Base-by-base conservation (phyloP, 1,284 basidiomycete genomes). In the Moesziomyces antarcticus region DNA sequence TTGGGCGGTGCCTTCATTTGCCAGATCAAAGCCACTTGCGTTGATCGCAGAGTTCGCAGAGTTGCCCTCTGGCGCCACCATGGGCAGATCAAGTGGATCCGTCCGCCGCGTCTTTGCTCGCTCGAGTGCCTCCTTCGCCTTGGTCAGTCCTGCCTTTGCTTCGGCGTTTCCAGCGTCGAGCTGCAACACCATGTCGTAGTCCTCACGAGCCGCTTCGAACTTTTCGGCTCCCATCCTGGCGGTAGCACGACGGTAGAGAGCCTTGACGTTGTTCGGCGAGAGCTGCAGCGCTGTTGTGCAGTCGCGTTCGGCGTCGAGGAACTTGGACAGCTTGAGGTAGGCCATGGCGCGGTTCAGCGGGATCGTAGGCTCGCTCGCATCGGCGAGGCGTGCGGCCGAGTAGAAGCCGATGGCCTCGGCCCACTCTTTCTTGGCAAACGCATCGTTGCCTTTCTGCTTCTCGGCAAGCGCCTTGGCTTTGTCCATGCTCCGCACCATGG, bases 321-420 rank as follows among this genome's bases (percentile, higher is more conserved):
- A 62, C 43, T 71, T 71, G 46, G 47, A 58, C 10, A 65, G 52
- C 55, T 71, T 71, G 54, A 71, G 56, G 51, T 71, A 71, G 11
- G 68, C 68, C 68, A 71, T 71, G 21, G 68, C 68, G 13, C 68
- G 45, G 33, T 71, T 71, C 18, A 71, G 56, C 30, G 68, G 58
- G 48, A 62, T 65, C 8, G 68, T 62, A 2, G 68, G 57, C 33
- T 71, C 68, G n/a, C 57, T 58, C 5, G 68, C 62, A 27, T 71
- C 62, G 8, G 58, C 41, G 6, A 54, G 18, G 24, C 60, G 62
- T 5, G 68, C 68, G 1, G 54, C 62, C 21, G 62, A 51, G 42
- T 71, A 71, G 51, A 30, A 42, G 3, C 68, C 68, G 44, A 71
- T 50, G 3, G 68, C 68, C 33, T 54, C 48, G 20, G 58, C 51